Evolutionary conservation across 805 yeast genomes (phyloP).

Genomic region (Jamesozyma spencerorum): DNA sequence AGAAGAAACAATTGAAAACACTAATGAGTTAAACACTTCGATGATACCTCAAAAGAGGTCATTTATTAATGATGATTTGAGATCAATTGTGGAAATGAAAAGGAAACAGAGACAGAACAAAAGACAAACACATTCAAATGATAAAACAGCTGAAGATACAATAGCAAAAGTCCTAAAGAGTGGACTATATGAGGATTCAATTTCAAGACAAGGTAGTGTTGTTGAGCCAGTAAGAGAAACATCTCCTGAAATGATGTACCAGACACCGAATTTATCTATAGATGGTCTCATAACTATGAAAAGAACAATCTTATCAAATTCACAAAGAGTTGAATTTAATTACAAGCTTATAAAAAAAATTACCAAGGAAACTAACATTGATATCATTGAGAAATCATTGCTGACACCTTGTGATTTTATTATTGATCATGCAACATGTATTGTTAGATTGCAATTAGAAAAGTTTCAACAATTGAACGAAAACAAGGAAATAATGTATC

Average conservation of each 20-base stretch:
- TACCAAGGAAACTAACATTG: background rate
- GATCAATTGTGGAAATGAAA: constrained; percentile 8
- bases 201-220: too few relatives aligned
- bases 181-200: background rate
- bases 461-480: constrained; percentile 15
- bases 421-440: constrained; percentile 13
- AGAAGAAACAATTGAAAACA: background rate
- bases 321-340: constrained; percentile 9
- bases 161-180: background rate
- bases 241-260: too few relatives aligned
- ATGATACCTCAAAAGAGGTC: constrained; percentile 18
- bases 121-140: background rate
- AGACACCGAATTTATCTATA: too few relatives aligned
- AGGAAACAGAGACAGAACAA: background rate
- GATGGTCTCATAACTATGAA: too few relatives aligned
- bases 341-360: constrained; percentile 7
- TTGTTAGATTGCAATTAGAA: constrained; percentile 10
- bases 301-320: constrained; percentile 9
- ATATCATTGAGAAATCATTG: constrained; percentile 11
- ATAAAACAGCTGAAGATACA: too few relatives aligned
- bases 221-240: too few relatives aligned
- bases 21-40: constrained; percentile 9
- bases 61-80: constrained; percentile 17
- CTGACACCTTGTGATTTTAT: constrained; percentile 14
- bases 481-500: constrained; percentile 9